These are phyloP conservation scores for Trichoderma sp. DNA, from an alignment of 2,329 filamentous ascomycete genomes.

Conservation along the genomic window DNA sequence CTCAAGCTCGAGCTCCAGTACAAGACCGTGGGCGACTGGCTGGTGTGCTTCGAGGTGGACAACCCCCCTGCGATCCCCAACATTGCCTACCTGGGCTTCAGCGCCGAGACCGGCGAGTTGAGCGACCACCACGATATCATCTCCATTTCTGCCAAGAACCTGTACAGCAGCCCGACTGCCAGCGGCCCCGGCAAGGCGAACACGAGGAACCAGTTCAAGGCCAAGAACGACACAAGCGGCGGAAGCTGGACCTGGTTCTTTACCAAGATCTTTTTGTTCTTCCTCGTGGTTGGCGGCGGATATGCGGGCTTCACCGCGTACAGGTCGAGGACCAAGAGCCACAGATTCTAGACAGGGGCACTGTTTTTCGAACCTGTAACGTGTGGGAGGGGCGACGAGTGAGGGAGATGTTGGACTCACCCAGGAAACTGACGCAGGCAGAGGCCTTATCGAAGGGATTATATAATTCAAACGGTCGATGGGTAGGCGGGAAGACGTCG, in stretches of 20 bases:
- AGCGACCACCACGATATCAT: slow-evolving; percentile 98
- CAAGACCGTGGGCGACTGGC: slow-evolving; percentile 86
- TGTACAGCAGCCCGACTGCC: slow-evolving; percentile 69
- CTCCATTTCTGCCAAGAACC: slow-evolving; percentile 78
- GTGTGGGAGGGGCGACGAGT: not conserved
- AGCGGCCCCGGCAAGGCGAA: slow-evolving; percentile 34
- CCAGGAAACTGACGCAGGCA: not conserved
- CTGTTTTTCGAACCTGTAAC: not conserved
- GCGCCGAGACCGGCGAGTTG: slow-evolving; percentile 90
- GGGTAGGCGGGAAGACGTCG: not conserved
- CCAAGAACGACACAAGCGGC: slow-evolving; percentile 33
- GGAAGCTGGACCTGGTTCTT: slow-evolving; percentile 63
- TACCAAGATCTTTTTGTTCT: slow-evolving; percentile 78
- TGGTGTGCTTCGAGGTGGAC: slow-evolving; percentile 76
- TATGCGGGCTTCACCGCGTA: slow-evolving; percentile 88
- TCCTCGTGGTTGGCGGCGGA: slow-evolving; percentile 64
- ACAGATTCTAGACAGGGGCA: slow-evolving; percentile 48
- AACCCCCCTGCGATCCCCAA: slow-evolving; percentile 73
- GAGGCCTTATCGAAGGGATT: not conserved
- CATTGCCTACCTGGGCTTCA: slow-evolving; percentile 72
- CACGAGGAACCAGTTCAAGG: slow-evolving; percentile 34
- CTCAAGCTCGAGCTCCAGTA: slow-evolving; percentile 91
- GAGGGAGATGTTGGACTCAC: not conserved
- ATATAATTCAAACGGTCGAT: not conserved
- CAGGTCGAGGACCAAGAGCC: slow-evolving; percentile 61